A percentile compares a stretch with the other conserved stretches of the same genome.
Conservation (phyloP, 768 basidiomycete species). For the Cystobasidium ongulense region DNA sequence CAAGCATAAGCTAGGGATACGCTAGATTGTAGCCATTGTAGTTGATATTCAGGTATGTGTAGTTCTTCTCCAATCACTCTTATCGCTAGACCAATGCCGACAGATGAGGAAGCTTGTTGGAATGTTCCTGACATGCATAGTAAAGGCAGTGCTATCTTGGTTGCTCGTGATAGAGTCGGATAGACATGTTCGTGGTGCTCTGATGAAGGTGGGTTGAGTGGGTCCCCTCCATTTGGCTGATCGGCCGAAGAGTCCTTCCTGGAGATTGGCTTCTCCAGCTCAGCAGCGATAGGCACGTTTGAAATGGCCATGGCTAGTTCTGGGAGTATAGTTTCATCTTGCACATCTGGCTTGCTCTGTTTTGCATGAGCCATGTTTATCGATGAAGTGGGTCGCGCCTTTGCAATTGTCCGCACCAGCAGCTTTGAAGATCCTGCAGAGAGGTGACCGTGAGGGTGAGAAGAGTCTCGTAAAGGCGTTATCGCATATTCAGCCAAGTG, state of each 20-base stretch:
- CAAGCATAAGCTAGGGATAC: neutral
- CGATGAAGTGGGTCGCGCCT: neutral
- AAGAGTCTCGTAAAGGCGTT: too few species aligned
- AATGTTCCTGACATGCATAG: neutral
- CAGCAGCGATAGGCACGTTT: neutral
- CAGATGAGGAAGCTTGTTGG: neutral
- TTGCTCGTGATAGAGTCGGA: neutral
- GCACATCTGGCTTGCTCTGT: neutral
- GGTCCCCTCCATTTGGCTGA: neutral
- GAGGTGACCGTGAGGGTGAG: too few species aligned
- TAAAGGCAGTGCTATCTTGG: neutral
- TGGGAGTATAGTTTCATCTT: neutral
- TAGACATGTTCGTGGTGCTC: neutral
- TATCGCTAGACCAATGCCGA: neutral
- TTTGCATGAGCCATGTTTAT: neutral
- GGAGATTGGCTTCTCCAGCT: neutral
- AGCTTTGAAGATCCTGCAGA: neutral
- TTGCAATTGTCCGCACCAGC: neutral
- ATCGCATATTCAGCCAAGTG: too few species aligned
- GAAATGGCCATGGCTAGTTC: neutral
- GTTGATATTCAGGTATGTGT: constrained; percentile 8
- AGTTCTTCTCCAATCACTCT: neutral
- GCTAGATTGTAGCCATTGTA: constrained; percentile 14
- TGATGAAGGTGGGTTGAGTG: neutral
- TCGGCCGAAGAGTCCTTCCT: neutral